Base-by-base conservation (phyloP, 2,329 filamentous ascomycete genomes). In the Aspergillus caelatus region DNA sequence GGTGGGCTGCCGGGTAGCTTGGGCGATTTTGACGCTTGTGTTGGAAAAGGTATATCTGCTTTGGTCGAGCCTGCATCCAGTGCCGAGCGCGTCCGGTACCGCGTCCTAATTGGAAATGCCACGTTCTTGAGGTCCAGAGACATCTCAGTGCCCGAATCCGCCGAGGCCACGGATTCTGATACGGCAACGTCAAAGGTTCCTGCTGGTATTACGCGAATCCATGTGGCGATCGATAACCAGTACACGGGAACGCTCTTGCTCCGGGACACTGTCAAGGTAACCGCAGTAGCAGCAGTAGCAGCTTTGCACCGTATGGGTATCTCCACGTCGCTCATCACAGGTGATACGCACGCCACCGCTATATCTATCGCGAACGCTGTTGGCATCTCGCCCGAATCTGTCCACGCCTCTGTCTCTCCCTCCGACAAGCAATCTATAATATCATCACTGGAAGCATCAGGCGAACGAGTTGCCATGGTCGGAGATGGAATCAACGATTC, bases 401-500 rank as follows among this genome's bases (percentile, higher is more conserved):
- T 98, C 43, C 90, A 90, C 74, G 93, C 95, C 14, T 91, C 92
- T n/a, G 91, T 94, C 55, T 93, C 91, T 4, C 95, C 95, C 0
- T 90, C 93, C 67, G 91, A 96, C 80, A 99, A 99, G 77, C 94
- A 96, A 76, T 83, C 86, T 32, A 96, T 98, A 69, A 85, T 99
- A 71, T 86, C 88, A 57, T 82, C 90, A 60, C 85, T 98, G 21
- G 93, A 97, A 79, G 82, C 84, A 0, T 78, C 84, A 57, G 93
- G 93, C 65, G 87, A 93, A 71, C 83, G 91, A 57, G 92, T 98
- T 30, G 95, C 92, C 69, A 99, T 99, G 95, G 94, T 98, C 16
- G 94, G 95, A 58, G 95, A 99, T 77, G 95, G 95, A 48, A 97
- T 99, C 85, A 99, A 99, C 79, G 95, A 99, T 81, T 97, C 93